Base-by-base conservation (phyloP, 495 filamentous ascomycete genomes). In the Aspergillus carlsbadensis region DNA sequence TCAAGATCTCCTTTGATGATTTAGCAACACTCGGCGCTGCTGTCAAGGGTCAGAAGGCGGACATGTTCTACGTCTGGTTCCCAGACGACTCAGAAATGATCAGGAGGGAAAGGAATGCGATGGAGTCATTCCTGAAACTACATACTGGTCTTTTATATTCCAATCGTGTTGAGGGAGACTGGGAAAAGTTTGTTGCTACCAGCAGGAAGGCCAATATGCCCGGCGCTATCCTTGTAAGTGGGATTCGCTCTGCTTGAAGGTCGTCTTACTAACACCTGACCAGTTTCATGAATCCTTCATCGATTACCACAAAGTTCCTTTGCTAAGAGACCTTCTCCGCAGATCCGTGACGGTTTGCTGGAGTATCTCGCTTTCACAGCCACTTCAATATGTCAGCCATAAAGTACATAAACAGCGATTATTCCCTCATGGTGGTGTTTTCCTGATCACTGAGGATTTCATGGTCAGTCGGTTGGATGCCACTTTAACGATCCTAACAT, bases 401-500 rank as follows among this genome's bases (percentile, higher is more conserved):
- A 52, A 54, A 8, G 50, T 58, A 1, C 64, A 76, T 35, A 64
- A 75, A 10, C 62, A 75, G 54, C 77, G 81, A 2, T 62, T 90
- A 3, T 87, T 90, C 46, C 81, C 82, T 6, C 63, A 70, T 22
- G 84, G 86, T 5, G 67, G 70, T 5, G 82, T 76, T 1, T 78
- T 87, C 20, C 65, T 90, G 0, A 61, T 91, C 5, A 87, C 87
- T 0, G 84, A 87, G 34, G 86, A 85, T 52, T 78, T 87, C 40
- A 68, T 84, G 36, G 58, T 83, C 52, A 71, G 71, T 0, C 78
- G 85, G 20, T 78, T 82, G 1, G 62, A 72, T 3, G 76, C 69
- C 37, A 71, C 83, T 3, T 63, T 73, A 10, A 65, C 78, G 5
- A 72, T 88, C n/a, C 57, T 90, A 5, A 64, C 69, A 1, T 89